Evolutionary conservation across 441 rosid genomes (phyloP), one percentile per base, ranked within the genome.

Genomic region (Gossypium schwendimanii): DNA sequence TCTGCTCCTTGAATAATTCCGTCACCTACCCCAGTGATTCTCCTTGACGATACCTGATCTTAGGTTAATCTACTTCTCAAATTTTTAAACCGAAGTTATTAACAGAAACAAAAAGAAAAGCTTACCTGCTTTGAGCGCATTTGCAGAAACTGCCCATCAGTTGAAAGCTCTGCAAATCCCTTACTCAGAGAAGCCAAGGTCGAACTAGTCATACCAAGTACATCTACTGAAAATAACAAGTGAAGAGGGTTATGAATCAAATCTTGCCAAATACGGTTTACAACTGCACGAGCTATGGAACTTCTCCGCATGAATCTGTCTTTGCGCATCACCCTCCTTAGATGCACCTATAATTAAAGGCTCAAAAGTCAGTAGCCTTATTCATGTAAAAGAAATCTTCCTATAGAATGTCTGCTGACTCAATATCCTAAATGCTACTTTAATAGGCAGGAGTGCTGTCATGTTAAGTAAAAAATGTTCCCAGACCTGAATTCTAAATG

Each of bases 171-270:
- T 2, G 99, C 99, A 79, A 96, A 93, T 65, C 99, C 99, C 84
- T 87, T 93, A 87, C 99, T 84, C 62, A 96, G 88, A 77, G 99
- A 93, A 73, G 99, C 89, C 89, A 96, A 74, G 63, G 99, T 93
- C 65, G 98, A 96, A 86, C 99, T 93, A 74, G 99, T 91, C 99
- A 96, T 92, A 31, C 99, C 99, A 83, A 96, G 91, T 39, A 96
- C 97, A 85, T 96, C 97, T 20, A 96, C 91, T 44, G 99, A 96
- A 86, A 93, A 92, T 75, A 96, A 77, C 73, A 96, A 82, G 82
- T 93, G 98, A 69, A 96, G 80, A 54, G 99, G 99, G 85, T 96
- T 96, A 88, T 96, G 99, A 77, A 96, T 89, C 80, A 96, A 80
- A 74, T 96, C 99, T 82, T 96, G 89, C 93, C 92, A 90, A 75